These are phyloP conservation scores for Cyberlindnera saturnus DNA, from an alignment of 805 yeast species.

Conservation along the genomic window DNA sequence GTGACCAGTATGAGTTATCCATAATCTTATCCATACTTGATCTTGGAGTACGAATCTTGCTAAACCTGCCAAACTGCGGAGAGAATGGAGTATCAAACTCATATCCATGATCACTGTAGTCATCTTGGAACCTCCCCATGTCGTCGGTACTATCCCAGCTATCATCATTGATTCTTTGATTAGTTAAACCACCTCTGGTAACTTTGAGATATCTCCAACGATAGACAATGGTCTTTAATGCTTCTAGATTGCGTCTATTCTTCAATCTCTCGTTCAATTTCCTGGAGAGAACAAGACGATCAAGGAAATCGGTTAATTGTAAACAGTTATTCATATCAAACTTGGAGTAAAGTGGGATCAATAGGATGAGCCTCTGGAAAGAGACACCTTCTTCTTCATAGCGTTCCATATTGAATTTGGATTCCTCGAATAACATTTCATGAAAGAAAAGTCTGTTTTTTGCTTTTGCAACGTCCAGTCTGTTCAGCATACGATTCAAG, in stretches of 20 bases:
- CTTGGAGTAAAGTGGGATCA: slow-evolving; percentile 69
- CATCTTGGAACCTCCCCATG: neutral
- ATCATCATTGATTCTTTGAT: neutral
- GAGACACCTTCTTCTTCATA: slow-evolving; percentile 56
- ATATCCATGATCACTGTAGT: neutral
- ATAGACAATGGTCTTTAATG: slow-evolving; percentile 29
- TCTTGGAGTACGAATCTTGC: slow-evolving; percentile 6
- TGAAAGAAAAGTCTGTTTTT: slow-evolving; percentile 48
- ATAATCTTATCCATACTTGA: slow-evolving; percentile 1
- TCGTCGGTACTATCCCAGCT: neutral
- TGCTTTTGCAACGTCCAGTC: slow-evolving; percentile 51
- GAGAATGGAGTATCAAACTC: slow-evolving; percentile 3
- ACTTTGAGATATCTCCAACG: slow-evolving; percentile 28
- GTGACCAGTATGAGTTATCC: slow-evolving; percentile 16
- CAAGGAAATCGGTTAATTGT: slow-evolving; percentile 64
- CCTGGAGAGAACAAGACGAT: slow-evolving; percentile 50
- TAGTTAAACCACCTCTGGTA: neutral
- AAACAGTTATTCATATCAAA: slow-evolving; percentile 76
- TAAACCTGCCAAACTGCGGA: neutral
- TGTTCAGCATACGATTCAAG: slow-evolving; percentile 43
- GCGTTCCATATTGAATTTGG: slow-evolving; percentile 49
- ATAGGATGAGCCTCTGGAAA: slow-evolving; percentile 55
- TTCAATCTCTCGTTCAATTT: slow-evolving; percentile 42
- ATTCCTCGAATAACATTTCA: slow-evolving; percentile 68
- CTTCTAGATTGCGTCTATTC: slow-evolving; percentile 27